Conservation (phyloP, 208 protist genomes). For the Acanthamoeba sp. region DNA sequence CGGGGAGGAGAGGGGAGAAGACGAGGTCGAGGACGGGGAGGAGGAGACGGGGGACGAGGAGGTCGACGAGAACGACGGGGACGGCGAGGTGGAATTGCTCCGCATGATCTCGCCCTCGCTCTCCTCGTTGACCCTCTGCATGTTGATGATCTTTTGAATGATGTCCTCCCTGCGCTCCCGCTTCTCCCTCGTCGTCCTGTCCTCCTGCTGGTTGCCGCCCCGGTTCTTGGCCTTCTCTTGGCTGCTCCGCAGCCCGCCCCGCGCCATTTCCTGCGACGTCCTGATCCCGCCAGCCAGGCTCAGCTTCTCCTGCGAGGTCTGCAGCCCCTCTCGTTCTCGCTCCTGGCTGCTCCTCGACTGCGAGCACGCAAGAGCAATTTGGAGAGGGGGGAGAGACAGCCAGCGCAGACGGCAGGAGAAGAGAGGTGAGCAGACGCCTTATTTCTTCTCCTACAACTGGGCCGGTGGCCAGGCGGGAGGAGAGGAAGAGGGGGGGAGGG, state of each 20-base stretch:
- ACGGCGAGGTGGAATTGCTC: slow-evolving; percentile 10
- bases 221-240: background rate
- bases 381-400: too few relatives aligned
- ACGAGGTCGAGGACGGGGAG: background rate
- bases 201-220: background rate
- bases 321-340: background rate
- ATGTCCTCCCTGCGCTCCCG: slow-evolving; percentile 8
- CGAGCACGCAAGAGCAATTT: too few relatives aligned
- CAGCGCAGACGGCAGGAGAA: background rate
- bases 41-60: background rate
- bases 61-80: background rate
- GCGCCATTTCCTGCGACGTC: background rate
- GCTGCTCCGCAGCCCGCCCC: background rate
- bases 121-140: background rate
- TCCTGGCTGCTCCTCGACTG: background rate
- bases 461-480: too few relatives aligned
- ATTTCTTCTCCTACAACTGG: too few relatives aligned
- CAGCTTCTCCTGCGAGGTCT: slow-evolving; percentile 10
- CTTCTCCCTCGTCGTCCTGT: background rate
- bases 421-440: background rate
- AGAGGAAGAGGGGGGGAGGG: too few relatives aligned
- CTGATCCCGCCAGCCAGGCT: background rate
- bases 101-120: background rate
- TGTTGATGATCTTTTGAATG: slow-evolving; percentile 20
- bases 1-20: background rate